A percentile compares a stretch with the other conserved stretches of the same genome.
These are phyloP conservation scores for Candida ortonii DNA, from an alignment of 805 yeast species.

Conservation along the genomic window DNA sequence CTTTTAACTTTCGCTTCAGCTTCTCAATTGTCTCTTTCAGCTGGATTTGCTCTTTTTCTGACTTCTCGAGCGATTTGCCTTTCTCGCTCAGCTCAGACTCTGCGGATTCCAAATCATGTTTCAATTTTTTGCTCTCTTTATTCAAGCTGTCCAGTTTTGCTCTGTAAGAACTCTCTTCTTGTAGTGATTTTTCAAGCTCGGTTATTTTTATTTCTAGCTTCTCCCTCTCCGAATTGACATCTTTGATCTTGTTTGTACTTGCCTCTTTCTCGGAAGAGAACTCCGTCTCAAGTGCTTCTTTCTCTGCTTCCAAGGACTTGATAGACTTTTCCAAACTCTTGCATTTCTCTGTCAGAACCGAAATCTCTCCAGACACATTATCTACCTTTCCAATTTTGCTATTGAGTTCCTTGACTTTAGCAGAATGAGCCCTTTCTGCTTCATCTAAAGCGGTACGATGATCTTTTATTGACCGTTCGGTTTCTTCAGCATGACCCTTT, in stretches of 20 bases:
- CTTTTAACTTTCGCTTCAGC: slow-evolving; percentile 11
- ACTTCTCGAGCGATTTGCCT: too few relatives aligned
- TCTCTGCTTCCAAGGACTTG: not conserved
- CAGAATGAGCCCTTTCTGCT: slow-evolving; percentile 5
- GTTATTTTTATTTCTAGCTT: not conserved
- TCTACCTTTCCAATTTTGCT: slow-evolving; percentile 8
- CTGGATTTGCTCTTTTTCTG: not conserved
- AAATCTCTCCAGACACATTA: slow-evolving; percentile 1
- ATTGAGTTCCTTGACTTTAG: slow-evolving; percentile 12
- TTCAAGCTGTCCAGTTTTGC: too few relatives aligned
- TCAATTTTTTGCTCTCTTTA: too few relatives aligned
- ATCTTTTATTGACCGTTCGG: slow-evolving; percentile 28
- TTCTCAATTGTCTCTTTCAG: not conserved
- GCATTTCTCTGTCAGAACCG: not conserved
- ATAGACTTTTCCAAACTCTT: slow-evolving; percentile 2
- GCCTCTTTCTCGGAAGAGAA: slow-evolving; percentile 1
- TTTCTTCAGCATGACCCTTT: slow-evolving; percentile 4
- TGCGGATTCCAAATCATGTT: too few relatives aligned
- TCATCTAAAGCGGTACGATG: slow-evolving; percentile 36
- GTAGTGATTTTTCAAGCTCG: not conserved
- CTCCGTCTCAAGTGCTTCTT: slow-evolving; percentile 6
- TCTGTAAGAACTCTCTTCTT: not conserved
- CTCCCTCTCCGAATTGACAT: not conserved
- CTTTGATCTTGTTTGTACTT: not conserved
- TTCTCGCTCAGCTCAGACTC: too few relatives aligned